phyloP scores from a whole-genome alignment of 1,284 basidiomycete species.

The Tilletia horrida region DNA sequence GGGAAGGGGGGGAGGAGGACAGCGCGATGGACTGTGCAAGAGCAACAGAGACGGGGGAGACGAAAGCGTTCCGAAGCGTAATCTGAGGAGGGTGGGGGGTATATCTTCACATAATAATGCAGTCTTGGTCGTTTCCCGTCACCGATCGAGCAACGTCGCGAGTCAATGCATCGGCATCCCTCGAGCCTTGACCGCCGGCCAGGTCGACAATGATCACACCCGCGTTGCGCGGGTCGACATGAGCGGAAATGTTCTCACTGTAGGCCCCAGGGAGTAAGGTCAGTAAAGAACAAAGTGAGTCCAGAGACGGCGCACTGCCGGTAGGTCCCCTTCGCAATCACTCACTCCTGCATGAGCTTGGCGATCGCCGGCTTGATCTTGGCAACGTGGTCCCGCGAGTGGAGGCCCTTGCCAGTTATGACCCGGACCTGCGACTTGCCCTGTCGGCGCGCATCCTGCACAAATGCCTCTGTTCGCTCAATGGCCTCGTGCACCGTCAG shows the following conservation, averaged over 20 bases:
- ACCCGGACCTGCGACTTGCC: conserved; percentile 72
- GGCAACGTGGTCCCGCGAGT: conserved; percentile 73
- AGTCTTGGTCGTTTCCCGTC: conserved; percentile 43
- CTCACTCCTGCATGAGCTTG: conserved; percentile 75
- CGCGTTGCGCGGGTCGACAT: conserved; percentile 75
- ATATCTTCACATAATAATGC: conserved; percentile 11
- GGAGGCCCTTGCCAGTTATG: conserved; percentile 82
- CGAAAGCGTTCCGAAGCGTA: no score
- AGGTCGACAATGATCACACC: conserved; percentile 84
- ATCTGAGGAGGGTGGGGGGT: no score
- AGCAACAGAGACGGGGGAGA: no score
- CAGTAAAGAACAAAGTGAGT: not conserved
- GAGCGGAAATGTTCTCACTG: conserved; percentile 71
- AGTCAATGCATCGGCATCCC: conserved; percentile 40
- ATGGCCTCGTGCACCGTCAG: conserved; percentile 80
- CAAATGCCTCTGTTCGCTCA: conserved; percentile 59
- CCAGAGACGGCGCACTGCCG: no score
- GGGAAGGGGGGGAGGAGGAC: no score
- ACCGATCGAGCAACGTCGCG: conserved; percentile 44
- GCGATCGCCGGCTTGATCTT: conserved; percentile 93
- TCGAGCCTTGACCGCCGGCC: conserved; percentile 55
- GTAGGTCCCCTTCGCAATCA: no score
- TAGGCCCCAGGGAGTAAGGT: conserved; percentile 7
- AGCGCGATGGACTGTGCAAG: no score
- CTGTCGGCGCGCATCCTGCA: conserved; percentile 66